phyloP scores from a whole-genome alignment of 805 yeast genomes.

The Scheffersomyces amazonensis region DNA sequence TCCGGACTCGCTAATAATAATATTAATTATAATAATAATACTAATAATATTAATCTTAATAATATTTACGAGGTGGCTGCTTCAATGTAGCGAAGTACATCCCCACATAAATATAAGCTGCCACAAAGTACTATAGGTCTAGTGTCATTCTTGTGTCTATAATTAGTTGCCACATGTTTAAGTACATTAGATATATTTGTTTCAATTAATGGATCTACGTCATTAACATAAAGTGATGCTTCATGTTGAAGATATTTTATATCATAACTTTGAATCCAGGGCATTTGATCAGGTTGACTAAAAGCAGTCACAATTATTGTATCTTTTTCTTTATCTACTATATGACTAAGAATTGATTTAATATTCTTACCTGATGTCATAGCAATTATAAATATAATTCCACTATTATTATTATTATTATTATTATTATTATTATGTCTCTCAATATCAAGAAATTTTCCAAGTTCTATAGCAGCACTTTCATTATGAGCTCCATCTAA shows the following conservation, averaged over 20 bases:
- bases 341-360: constrained; percentile 45
- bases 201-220: constrained; percentile 9
- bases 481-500: constrained; percentile 94
- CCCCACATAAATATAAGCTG: constrained; percentile 40
- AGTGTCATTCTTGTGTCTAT: constrained; percentile 16
- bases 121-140: constrained; percentile 39
- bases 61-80: background rate
- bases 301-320: constrained; percentile 62
- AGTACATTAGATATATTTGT: constrained; percentile 12
- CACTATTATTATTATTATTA: constrained; percentile 14
- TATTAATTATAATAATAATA: no score
- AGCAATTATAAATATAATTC: constrained; percentile 63
- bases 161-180: constrained; percentile 5
- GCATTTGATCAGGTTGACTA: constrained; percentile 81
- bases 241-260: constrained; percentile 24
- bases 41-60: no score
- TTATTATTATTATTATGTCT: constrained; percentile 4
- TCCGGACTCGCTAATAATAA: no score
- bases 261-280: constrained; percentile 70
- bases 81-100: constrained; percentile 24
- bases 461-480: constrained; percentile 75
- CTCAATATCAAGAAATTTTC: constrained; percentile 40
- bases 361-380: constrained; percentile 73
- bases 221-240: constrained; percentile 11
- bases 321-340: constrained; percentile 49